phyloP scores from a whole-genome alignment of 1,139 yeast species.

The Candida sojae region DNA sequence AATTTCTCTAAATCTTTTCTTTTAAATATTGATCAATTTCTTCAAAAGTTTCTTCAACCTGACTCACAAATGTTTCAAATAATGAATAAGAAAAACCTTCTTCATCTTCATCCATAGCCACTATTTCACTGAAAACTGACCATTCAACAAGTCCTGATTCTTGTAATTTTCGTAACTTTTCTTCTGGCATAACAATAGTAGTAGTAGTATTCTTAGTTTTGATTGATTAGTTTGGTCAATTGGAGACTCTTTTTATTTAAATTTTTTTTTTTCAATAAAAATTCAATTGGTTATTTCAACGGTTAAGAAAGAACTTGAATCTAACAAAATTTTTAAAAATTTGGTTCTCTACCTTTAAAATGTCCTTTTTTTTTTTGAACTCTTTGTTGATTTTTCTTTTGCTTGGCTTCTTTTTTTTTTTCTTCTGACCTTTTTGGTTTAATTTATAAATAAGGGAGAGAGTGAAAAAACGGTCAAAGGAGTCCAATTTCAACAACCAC shows the following conservation, averaged over 20 bases:
- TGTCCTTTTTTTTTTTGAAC: too few species aligned
- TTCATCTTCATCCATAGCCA: constrained; percentile 93
- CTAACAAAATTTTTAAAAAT: too few species aligned
- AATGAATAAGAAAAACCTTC: constrained; percentile 81
- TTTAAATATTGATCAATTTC: constrained; percentile 64
- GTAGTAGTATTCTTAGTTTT: background rate
- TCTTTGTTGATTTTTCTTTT: background rate
- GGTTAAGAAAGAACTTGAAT: too few species aligned
- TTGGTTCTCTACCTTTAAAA: too few species aligned
- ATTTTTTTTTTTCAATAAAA: too few species aligned
- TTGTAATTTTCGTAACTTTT: constrained; percentile 37
- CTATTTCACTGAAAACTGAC: constrained; percentile 83
- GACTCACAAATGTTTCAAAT: constrained; percentile 83
- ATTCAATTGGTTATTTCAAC: too few species aligned
- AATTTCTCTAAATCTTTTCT: constrained; percentile 55
- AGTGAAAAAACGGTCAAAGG: too few species aligned
- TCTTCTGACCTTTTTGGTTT: background rate
- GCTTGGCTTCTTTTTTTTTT: background rate
- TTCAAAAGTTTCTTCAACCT: constrained; percentile 76
- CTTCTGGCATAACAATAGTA: constrained; percentile 26
- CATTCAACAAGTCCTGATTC: constrained; percentile 77
- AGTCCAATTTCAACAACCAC: too few species aligned
- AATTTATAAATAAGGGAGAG: too few species aligned
- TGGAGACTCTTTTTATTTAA: background rate
- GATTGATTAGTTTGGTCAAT: background rate